Evolutionary conservation across 768 basidiomycete genomes (phyloP), one percentile per base, ranked within the genome.

Genomic region (Tephrocybe rancida): DNA sequence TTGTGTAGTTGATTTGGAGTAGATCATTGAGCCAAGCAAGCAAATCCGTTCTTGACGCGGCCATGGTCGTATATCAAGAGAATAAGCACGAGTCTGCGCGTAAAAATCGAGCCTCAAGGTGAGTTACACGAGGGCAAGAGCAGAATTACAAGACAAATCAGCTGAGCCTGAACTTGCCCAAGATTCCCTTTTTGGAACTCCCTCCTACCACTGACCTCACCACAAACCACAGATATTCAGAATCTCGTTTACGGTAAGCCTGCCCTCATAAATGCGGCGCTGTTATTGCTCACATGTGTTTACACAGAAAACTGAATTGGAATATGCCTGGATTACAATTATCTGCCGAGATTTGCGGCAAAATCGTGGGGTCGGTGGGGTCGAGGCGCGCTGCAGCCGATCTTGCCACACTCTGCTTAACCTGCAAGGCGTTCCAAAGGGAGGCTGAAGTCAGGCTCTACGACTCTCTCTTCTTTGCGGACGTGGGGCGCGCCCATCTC

Each of bases 1-100:
- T 98, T 11, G 90, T 92, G 74, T 95, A 93, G 75, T 87, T 89
- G 62, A 92, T 76, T 69, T 92, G 88, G 1, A 98, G 82, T 21
- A 99, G 85, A 38, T 95, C 91, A 72, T 99, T 98, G 62, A 97
- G 75, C 97, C 97, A 99, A 39, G 80, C 80, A 14, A 99, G 65
- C 21, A 99, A 80, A 65, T 99, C 97, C 27, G 89, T 87, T 70
- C 91, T 81, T 60, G 91, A 92, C 61, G 84, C 86, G 52, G 80
- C 78, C 86, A 87, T 85, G 50, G 64, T 69, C 54, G 61, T 58
- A 30, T 7, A 25, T 32, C 32, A 14, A 21, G 29, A 43, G 34
- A 24, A 30, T 43, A 45, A 50, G 22, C 45, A 44, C 18, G 37
- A 47, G 21, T 44, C 35, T 35, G 34, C 51, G 42, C 44, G 48